Percentiles rank a stretch among this genome's conserved stretches.
These are phyloP conservation scores for Colletotrichum higginsianum DNA, from an alignment of 2,329 filamentous ascomycete species.

Conservation along the genomic window DNA sequence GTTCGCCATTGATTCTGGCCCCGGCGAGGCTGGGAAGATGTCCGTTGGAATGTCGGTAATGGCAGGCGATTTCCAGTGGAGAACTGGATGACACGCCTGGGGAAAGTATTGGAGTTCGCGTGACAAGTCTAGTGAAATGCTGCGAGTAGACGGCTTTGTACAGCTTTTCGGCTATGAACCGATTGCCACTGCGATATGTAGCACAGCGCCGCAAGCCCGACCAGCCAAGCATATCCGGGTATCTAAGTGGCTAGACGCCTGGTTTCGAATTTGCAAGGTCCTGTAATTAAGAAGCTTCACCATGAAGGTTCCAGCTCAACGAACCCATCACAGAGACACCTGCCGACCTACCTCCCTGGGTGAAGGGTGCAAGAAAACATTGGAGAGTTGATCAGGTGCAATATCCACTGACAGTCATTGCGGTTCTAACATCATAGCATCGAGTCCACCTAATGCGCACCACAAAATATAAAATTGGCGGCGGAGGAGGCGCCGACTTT, in stretches of 20 bases:
- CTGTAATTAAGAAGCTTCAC: background rate
- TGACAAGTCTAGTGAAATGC: background rate
- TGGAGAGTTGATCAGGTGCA: background rate
- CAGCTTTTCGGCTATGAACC: background rate
- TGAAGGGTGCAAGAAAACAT: too few relatives aligned
- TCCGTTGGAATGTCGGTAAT: constrained; percentile 1
- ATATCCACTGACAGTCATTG: background rate
- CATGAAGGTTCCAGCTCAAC: background rate
- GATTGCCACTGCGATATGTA: background rate
- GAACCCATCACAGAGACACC: background rate
- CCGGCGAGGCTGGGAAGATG: background rate
- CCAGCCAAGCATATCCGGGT: too few relatives aligned
- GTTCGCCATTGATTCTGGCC: background rate
- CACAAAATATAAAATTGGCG: too few relatives aligned
- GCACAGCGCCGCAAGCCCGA: background rate
- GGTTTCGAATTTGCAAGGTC: background rate
- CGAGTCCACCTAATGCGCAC: too few relatives aligned
- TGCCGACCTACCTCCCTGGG: too few relatives aligned
- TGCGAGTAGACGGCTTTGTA: background rate
- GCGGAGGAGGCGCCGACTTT: too few relatives aligned
- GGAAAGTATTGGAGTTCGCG: constrained; percentile 5
- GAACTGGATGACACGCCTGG: constrained; percentile 9
- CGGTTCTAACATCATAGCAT: background rate
- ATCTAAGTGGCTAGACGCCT: background rate
- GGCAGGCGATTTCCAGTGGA: constrained; percentile 7